Base-by-base conservation (phyloP, 805 yeast genomes). In the Teunomyces pallodes region DNA sequence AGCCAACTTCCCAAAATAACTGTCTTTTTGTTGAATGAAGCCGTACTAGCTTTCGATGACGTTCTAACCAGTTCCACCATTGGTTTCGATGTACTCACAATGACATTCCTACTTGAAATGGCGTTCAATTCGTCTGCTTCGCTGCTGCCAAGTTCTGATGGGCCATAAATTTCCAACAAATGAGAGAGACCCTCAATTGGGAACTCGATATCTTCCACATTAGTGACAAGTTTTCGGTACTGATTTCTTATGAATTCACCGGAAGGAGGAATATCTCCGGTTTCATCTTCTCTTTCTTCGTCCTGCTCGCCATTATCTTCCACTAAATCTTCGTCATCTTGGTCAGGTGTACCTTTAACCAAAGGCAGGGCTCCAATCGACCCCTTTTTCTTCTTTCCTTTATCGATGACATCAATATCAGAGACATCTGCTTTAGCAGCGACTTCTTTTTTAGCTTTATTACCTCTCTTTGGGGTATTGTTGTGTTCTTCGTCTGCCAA, bases 401-500 rank as follows among this genome's bases (percentile, higher is more conserved):
- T 38, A 38, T 38, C 30, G 12, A 12, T 14, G 9, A 12, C 3
- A 8, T 38, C 41, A 9, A 7, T 6, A 10, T 36, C 33, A 12
- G 43, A 10, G 14, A 41, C 46, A 9, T 42, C 47, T 2, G 44
- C 47, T 3, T 43, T 44, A 5, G 42, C 51, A 7, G 38, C 28
- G 3, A 43, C 42, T 5, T 61, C 70, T 36, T 56, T 55, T 42
- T 57, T 65, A 1, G 66, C 51, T 52, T 65, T 66, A 49, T 61
- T 65, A 9, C 66, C 70, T 17, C 67, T 53, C 36, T 68, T 69
- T 1, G 66, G 69, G 29, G 65, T 65, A 42, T 52, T 60, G 46
- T 61, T 61, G 53, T 61, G 67, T 45, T 64, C 71, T 45, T 73
- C 77, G 50, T 70, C 77, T 8, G 65, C 66, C 48, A 74, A 63